Conservation (phyloP, 208 protist genomes). For the Leishmania tarentolae region DNA sequence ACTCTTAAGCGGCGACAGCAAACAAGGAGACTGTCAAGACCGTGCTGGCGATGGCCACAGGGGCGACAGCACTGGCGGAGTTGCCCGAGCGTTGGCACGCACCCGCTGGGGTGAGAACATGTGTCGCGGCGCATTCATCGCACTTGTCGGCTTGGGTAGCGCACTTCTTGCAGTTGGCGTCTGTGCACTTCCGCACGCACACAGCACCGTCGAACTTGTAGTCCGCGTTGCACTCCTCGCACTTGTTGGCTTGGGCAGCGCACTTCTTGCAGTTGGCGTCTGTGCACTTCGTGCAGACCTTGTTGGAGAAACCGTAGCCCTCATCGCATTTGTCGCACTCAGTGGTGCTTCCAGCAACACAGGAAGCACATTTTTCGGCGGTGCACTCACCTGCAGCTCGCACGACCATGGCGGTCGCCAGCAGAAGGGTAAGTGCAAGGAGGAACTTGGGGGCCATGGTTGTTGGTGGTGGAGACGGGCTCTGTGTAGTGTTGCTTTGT, state of each 20-base stretch:
- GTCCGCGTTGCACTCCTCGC: too few relatives aligned
- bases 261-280: constrained; percentile 5
- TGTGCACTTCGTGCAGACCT: neutral
- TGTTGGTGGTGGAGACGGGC: neutral
- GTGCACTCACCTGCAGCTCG: neutral
- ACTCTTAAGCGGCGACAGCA: neutral
- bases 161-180: constrained; percentile 9
- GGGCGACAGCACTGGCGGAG: neutral
- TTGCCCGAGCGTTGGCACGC: neutral
- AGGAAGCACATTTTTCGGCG: neutral
- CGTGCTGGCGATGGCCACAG: neutral
- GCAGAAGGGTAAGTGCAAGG: constrained; percentile 3
- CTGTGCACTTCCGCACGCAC: too few relatives aligned
- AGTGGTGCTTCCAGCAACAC: neutral
- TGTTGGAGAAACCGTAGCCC: neutral
- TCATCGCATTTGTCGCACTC: neutral
- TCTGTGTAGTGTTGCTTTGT: neutral
- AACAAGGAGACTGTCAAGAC: neutral
- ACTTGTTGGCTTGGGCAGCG: neutral
- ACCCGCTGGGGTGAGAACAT: neutral
- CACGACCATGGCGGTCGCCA: constrained; percentile 1
- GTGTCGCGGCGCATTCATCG: too few relatives aligned
- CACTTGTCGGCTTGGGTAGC: too few relatives aligned
- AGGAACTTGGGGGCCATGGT: constrained; percentile 2
- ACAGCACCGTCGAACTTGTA: too few relatives aligned